Evolutionary conservation across 768 basidiomycete genomes (phyloP).

Genomic region (Sistotremastrum niveocremeum): DNA sequence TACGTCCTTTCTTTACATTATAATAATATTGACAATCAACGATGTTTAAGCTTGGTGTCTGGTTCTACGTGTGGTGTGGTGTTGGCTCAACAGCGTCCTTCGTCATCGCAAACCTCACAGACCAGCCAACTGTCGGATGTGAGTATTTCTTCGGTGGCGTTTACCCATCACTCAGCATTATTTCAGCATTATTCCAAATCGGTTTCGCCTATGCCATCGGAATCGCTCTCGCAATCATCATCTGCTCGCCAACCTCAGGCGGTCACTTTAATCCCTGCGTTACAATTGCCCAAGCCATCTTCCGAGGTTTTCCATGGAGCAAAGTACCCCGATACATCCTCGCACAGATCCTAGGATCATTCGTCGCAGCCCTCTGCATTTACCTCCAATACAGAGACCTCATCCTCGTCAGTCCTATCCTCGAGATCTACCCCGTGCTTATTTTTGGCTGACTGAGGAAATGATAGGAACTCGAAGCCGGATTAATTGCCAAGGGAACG

Average conservation of each 20-base stretch:
- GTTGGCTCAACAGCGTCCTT: slow-evolving; percentile 41
- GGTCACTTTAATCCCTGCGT: slow-evolving; percentile 52
- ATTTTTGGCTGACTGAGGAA: background rate
- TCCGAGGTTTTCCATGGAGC: slow-evolving; percentile 13
- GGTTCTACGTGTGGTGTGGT: slow-evolving; percentile 47
- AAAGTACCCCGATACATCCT: slow-evolving; percentile 41
- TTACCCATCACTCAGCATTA: slow-evolving; percentile 2
- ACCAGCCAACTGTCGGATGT: slow-evolving; percentile 35
- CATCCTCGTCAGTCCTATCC: slow-evolving; percentile 21
- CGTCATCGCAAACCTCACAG: slow-evolving; percentile 31
- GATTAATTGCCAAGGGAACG: slow-evolving; percentile 15
- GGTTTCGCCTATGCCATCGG: slow-evolving; percentile 47
- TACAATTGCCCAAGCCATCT: slow-evolving; percentile 10
- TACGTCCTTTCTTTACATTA: slow-evolving; percentile 14
- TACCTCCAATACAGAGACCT: slow-evolving; percentile 49
- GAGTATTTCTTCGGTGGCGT: slow-evolving; percentile 10
- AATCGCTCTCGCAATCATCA: slow-evolving; percentile 41
- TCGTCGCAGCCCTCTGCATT: slow-evolving; percentile 43
- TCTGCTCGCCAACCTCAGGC: slow-evolving; percentile 41
- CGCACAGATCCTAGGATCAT: slow-evolving; percentile 53
- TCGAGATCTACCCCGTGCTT: background rate
- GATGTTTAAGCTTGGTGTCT: slow-evolving; percentile 36
- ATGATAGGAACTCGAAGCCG: slow-evolving; percentile 14
- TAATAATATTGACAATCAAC: background rate
- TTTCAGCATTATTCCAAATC: slow-evolving; percentile 38